Conservation (phyloP, 2,329 filamentous ascomycete species). For the Calonectria multiphialidica region DNA sequence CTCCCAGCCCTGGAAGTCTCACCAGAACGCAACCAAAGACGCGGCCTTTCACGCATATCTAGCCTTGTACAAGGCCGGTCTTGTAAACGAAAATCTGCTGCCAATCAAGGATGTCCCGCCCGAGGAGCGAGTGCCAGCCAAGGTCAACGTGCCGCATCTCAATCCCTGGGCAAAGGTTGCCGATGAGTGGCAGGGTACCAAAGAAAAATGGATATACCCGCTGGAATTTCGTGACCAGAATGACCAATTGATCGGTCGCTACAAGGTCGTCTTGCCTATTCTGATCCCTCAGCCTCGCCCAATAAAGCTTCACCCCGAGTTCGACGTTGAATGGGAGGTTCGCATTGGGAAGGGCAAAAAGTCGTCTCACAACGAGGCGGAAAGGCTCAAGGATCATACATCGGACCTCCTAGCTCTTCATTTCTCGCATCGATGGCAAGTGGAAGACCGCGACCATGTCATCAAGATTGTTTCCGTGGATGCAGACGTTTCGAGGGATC, state of each 20-base stretch:
- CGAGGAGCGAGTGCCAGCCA: constrained; percentile 50
- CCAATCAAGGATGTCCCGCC: constrained; percentile 65
- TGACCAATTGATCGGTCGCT: constrained; percentile 48
- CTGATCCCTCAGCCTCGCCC: constrained; percentile 51
- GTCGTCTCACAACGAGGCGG: constrained; percentile 34
- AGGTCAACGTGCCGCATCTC: constrained; percentile 52
- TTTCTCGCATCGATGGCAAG: constrained; percentile 60
- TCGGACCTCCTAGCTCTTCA: constrained; percentile 58
- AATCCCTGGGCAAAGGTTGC: constrained; percentile 63
- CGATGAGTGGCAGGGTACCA: constrained; percentile 52
- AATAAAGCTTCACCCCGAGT: constrained; percentile 57
- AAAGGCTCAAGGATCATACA: constrained; percentile 55
- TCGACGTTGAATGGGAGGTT: constrained; percentile 49
- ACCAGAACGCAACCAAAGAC: constrained; percentile 81
- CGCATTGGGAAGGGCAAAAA: constrained; percentile 31
- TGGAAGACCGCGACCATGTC: constrained; percentile 55
- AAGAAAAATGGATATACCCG: constrained; percentile 42
- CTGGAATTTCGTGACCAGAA: constrained; percentile 51
- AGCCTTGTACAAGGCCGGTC: constrained; percentile 74
- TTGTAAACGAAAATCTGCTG: constrained; percentile 84
- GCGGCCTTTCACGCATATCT: constrained; percentile 86
- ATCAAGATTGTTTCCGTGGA: constrained; percentile 54
- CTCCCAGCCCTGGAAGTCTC: constrained; percentile 71
- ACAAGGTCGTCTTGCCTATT: constrained; percentile 59
- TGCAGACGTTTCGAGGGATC: constrained; percentile 40